phyloP scores from a whole-genome alignment of 768 basidiomycete genomes.

The Tricholoma matsutake region DNA sequence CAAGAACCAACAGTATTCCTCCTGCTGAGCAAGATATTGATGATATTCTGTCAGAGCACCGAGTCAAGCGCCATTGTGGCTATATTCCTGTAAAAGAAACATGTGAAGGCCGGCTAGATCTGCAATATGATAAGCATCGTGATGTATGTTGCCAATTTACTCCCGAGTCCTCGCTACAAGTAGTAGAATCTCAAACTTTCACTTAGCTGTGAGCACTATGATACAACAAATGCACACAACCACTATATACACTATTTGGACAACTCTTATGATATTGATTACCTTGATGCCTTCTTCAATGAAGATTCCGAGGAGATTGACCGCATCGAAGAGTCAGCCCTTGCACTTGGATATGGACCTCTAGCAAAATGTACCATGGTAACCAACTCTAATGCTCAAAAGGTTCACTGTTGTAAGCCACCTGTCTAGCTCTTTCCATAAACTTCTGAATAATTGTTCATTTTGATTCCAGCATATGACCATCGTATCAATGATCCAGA shows the following conservation, averaged over 20 bases:
- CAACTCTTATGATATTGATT: conserved; percentile 16
- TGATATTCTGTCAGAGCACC: background rate
- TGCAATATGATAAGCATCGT: background rate
- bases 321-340: conserved; percentile 17
- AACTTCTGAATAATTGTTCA: background rate
- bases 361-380: conserved; percentile 13
- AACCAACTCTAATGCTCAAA: conserved; percentile 15
- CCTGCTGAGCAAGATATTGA: background rate
- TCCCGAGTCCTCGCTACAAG: background rate
- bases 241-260: conserved; percentile 7
- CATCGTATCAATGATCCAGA: background rate
- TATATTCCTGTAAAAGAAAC: background rate
- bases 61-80: background rate
- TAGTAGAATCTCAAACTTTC: background rate
- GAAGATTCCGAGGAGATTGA: conserved; percentile 18
- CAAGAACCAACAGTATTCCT: conserved; percentile 4
- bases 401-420: conserved; percentile 16
- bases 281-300: conserved; percentile 18
- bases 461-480: background rate
- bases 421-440: background rate
- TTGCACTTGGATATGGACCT: conserved; percentile 13
- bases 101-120: background rate
- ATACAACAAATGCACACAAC: background rate
- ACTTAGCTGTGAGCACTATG: conserved; percentile 9
- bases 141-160: background rate